Evolutionary conservation across 1,284 basidiomycete species (phyloP).

Genomic region (Athelia sp.): DNA sequence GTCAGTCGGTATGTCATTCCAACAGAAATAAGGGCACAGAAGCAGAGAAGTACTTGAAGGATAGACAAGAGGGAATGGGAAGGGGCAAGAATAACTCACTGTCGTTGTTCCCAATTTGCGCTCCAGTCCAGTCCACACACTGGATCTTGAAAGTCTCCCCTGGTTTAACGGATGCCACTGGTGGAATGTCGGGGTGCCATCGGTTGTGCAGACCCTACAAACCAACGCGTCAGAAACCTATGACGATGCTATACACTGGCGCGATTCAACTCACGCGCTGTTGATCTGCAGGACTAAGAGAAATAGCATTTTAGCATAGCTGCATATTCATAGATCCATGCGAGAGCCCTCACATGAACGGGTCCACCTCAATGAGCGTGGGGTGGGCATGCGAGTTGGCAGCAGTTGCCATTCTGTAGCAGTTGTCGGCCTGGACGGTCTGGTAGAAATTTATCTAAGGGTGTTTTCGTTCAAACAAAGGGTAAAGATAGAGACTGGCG

Average conservation of each 20-base stretch:
- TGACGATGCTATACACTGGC: background rate
- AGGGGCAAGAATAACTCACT: constrained; percentile 29
- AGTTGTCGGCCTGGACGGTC: no score
- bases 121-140: constrained; percentile 77
- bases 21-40: background rate
- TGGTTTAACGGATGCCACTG: constrained; percentile 58
- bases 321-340: background rate
- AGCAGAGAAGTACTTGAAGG: background rate
- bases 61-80: background rate
- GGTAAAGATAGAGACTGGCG: no score
- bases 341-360: constrained; percentile 19
- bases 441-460: no score
- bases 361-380: constrained; percentile 14
- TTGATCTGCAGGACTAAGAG: constrained; percentile 48
- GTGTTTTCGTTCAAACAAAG: no score
- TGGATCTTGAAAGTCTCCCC: constrained; percentile 74
- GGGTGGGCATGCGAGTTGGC: background rate
- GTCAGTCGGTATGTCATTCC: background rate
- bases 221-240: constrained; percentile 1
- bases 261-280: constrained; percentile 44
- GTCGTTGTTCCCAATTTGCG: constrained; percentile 74
- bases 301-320: background rate
- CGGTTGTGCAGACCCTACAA: constrained; percentile 62
- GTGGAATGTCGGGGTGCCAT: constrained; percentile 73
- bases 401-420: background rate